Evolutionary conservation across 805 yeast species (phyloP).

Genomic region (Scheffersomyces amazonensis): DNA sequence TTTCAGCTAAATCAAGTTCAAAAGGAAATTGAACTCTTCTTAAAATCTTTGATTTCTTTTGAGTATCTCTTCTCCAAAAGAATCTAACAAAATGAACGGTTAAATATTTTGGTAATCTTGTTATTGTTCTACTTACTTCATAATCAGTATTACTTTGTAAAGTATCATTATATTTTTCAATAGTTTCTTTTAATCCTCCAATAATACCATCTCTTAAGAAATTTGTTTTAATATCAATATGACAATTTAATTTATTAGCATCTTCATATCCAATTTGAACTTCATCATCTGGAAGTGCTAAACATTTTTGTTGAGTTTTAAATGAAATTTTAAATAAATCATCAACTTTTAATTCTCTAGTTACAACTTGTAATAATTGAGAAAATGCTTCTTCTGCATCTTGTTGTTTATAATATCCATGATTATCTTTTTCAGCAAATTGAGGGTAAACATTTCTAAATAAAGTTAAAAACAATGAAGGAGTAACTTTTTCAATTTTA

Average conservation of each 20-base stretch:
- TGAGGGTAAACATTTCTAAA: constrained; percentile 78
- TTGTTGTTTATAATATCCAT: constrained; percentile 85
- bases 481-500: constrained; percentile 54
- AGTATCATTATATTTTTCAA: constrained; percentile 73
- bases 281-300: constrained; percentile 39
- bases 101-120: constrained; percentile 80
- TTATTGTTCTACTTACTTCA: constrained; percentile 57
- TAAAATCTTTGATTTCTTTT: constrained; percentile 87
- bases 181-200: constrained; percentile 68
- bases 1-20: constrained; percentile 82
- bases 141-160: constrained; percentile 72
- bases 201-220: constrained; percentile 82
- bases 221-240: constrained; percentile 80
- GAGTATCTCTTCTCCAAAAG: constrained; percentile 92
- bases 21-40: constrained; percentile 95
- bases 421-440: constrained; percentile 72
- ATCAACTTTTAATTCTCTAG: constrained; percentile 48
- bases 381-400: constrained; percentile 98
- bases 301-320: constrained; percentile 61
- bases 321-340: constrained; percentile 64
- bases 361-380: constrained; percentile 59
- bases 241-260: constrained; percentile 80
- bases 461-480: constrained; percentile 61
- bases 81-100: constrained; percentile 93
- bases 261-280: constrained; percentile 36